Evolutionary conservation across 208 protist species (phyloP).

Genomic region (Leishmania gerbilli): DNA sequence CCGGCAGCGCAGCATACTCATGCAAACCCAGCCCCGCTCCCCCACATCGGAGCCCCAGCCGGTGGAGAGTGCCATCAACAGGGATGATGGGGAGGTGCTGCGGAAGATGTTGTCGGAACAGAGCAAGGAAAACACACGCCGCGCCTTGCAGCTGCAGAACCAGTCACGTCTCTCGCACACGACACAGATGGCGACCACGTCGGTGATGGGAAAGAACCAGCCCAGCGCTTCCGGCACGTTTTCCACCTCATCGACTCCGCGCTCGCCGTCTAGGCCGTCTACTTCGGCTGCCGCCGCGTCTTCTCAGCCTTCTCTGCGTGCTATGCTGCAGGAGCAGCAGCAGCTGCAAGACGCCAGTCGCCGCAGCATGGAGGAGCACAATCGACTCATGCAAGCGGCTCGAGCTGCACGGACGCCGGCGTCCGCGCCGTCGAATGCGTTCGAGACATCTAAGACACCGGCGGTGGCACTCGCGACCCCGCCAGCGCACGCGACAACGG

Average conservation of each 20-base stretch:
- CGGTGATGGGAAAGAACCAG: neutral
- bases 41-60: neutral
- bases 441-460: slow-evolving; percentile 4
- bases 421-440: neutral
- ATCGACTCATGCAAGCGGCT: slow-evolving; percentile 41
- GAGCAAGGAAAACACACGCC: slow-evolving; percentile 36
- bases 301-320: slow-evolving; percentile 39
- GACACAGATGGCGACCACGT: neutral
- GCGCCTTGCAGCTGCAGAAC: slow-evolving; percentile 28
- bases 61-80: neutral
- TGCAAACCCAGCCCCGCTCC: slow-evolving; percentile 7
- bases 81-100: neutral
- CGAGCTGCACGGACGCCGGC: neutral
- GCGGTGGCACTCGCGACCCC: neutral
- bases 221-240: neutral
- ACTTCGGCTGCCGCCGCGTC: neutral
- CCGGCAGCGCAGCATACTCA: slow-evolving; percentile 32
- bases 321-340: slow-evolving; percentile 70
- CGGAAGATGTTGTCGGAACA: slow-evolving; percentile 30
- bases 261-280: neutral
- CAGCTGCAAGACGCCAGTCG: slow-evolving; percentile 45
- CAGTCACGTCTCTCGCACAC: slow-evolving; percentile 22
- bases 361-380: slow-evolving; percentile 41
- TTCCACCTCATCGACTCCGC: neutral
- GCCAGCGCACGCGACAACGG: neutral